A percentile compares a stretch with the other conserved stretches of the same genome.
These are phyloP conservation scores for Crepidotus variabilis DNA, from an alignment of 768 basidiomycete genomes.

Conservation along the genomic window DNA sequence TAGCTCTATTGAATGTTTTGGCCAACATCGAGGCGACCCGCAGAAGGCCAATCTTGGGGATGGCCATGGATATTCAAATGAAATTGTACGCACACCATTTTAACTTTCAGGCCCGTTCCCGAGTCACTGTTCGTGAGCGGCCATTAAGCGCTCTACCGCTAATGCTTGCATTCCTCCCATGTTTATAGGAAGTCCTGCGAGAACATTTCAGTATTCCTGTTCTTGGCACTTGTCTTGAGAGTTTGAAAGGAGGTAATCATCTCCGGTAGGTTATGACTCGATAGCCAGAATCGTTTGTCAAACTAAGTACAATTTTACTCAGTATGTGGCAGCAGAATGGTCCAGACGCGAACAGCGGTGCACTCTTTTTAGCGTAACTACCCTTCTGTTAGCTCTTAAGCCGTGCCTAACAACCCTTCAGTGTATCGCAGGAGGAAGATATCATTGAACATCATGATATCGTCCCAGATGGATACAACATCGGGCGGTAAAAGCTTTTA, in stretches of 20 bases:
- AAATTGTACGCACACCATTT: conserved; percentile 18
- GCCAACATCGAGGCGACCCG: conserved; percentile 50
- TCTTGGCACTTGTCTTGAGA: conserved; percentile 71
- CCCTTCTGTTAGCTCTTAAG: neutral
- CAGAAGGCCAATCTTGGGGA: conserved; percentile 71
- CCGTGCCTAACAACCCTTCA: neutral
- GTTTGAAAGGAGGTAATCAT: conserved; percentile 66
- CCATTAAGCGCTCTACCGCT: neutral
- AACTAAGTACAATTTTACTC: neutral
- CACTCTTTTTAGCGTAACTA: conserved; percentile 19
- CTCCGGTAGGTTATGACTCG: conserved; percentile 36
- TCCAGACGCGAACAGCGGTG: conserved; percentile 18
- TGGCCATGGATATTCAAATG: conserved; percentile 50
- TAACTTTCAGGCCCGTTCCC: neutral
- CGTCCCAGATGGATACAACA: conserved; percentile 19
- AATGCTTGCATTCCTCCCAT: neutral
- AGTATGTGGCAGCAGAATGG: conserved; percentile 19
- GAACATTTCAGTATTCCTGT: conserved; percentile 62
- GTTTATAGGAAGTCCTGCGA: conserved; percentile 58
- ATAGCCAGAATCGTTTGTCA: neutral
- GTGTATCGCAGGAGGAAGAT: conserved; percentile 11
- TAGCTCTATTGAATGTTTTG: conserved; percentile 58
- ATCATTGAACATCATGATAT: conserved; percentile 15
- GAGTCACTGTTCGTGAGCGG: neutral
- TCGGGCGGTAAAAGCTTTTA: conserved; percentile 13